phyloP scores from a whole-genome alignment of 345 rosid genomes.

The Citrus trifoliata region DNA sequence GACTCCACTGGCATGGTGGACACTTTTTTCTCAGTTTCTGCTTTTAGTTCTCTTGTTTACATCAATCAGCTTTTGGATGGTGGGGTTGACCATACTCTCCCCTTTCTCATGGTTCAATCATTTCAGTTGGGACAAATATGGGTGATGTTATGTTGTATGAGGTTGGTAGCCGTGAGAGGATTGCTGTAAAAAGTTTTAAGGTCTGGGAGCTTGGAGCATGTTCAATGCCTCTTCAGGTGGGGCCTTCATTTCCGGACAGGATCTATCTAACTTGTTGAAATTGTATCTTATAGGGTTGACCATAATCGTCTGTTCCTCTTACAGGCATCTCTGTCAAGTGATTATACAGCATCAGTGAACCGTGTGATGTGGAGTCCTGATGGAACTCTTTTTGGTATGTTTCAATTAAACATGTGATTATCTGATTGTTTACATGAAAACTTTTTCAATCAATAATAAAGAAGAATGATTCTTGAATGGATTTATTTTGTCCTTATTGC shows the following conservation, averaged over 20 bases:
- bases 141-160: conserved; percentile 80
- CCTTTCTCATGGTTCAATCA: conserved; percentile 12
- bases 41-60: not conserved
- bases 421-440: conserved; percentile 6
- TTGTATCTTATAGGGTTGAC: not conserved
- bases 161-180: conserved; percentile 58
- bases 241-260: conserved; percentile 7
- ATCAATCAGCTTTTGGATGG: conserved; percentile 3
- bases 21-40: conserved; percentile 6
- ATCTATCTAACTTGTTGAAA: conserved; percentile 12
- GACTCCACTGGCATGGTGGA: conserved; percentile 18
- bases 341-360: conserved; percentile 58
- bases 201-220: conserved; percentile 61
- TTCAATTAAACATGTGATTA: conserved; percentile 1
- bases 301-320: conserved; percentile 14
- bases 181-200: conserved; percentile 54
- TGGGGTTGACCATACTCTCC: conserved; percentile 8
- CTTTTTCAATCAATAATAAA: not conserved
- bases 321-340: conserved; percentile 58
- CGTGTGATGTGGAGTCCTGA: conserved; percentile 91
- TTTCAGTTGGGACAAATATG: conserved; percentile 77
- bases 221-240: conserved; percentile 66
- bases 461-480: not conserved
- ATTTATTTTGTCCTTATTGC: conserved; percentile 21
- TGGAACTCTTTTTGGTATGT: conserved; percentile 75